Percentiles rank a stretch among this genome's conserved stretches.
phyloP scores from a whole-genome alignment of 2,329 filamentous ascomycete genomes.

The Amylocarpus encephaloides region DNA sequence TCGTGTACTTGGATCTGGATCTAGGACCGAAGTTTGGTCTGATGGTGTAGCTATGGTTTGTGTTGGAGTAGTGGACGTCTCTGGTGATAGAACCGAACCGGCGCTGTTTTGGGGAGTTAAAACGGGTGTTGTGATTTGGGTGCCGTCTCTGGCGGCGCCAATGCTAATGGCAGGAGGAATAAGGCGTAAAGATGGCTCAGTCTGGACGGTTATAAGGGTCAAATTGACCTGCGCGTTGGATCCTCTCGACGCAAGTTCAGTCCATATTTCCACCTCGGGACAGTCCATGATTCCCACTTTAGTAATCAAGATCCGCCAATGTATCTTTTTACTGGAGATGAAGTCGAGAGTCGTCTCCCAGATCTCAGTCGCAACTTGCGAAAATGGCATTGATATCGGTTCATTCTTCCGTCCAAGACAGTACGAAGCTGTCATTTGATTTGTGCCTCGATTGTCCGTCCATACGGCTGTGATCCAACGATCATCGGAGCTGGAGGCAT shows the following conservation, averaged over 20 bases:
- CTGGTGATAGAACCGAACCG: constrained; percentile 52
- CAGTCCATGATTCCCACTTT: constrained; percentile 63
- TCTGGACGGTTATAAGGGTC: constrained; percentile 59
- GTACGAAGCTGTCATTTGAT: constrained; percentile 68
- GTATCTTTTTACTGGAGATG: constrained; percentile 61
- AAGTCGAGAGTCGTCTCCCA: constrained; percentile 74
- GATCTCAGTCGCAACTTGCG: constrained; percentile 65
- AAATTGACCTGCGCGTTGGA: constrained; percentile 44
- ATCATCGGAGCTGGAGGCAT: constrained; percentile 67
- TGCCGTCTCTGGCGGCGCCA: constrained; percentile 36
- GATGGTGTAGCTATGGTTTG: constrained; percentile 22
- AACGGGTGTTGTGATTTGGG: constrained; percentile 50
- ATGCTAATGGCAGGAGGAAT: constrained; percentile 49
- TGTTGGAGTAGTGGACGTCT: constrained; percentile 36
- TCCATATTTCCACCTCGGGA: constrained; percentile 58
- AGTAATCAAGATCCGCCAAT: constrained; percentile 71
- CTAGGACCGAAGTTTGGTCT: constrained; percentile 28
- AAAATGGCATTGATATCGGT: constrained; percentile 45
- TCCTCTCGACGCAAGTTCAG: constrained; percentile 45
- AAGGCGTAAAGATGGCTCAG: constrained; percentile 56
- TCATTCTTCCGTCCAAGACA: constrained; percentile 58
- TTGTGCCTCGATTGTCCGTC: constrained; percentile 70
- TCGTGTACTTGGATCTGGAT: constrained; percentile 58
- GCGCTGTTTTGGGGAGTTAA: constrained; percentile 52
- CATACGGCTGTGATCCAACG: constrained; percentile 75